Evolutionary conservation across 73 alveolate species (phyloP).

Genomic region (Effrenium voratum): DNA sequence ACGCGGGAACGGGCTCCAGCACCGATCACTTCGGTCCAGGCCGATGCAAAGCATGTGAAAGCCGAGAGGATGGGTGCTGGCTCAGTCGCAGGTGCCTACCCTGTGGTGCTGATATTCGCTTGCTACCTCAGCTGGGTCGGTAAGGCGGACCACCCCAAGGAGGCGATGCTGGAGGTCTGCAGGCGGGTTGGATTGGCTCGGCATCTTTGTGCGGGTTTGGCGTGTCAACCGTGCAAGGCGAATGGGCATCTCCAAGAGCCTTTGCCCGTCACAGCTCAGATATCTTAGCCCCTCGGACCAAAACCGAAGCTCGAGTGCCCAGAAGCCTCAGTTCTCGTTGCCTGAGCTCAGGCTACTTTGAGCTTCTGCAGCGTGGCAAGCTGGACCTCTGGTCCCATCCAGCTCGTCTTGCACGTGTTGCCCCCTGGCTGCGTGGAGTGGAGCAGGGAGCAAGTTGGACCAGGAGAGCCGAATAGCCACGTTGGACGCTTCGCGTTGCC

Average conservation of each 20-base stretch:
- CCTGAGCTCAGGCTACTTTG: slow-evolving; percentile 1
- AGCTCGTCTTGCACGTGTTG: slow-evolving; percentile 46
- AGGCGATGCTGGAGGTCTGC: slow-evolving; percentile 80
- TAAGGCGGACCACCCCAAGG: slow-evolving; percentile 85
- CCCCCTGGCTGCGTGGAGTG: slow-evolving; percentile 12
- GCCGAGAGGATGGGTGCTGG: too few relatives aligned
- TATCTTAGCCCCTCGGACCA: slow-evolving; percentile 26
- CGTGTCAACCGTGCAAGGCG: slow-evolving; percentile 20
- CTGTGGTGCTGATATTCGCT: slow-evolving; percentile 74
- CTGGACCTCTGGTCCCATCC: slow-evolving; percentile 61
- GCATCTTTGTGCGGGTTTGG: background rate
- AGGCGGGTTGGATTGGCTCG: slow-evolving; percentile 22
- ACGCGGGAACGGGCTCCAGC: too few relatives aligned
- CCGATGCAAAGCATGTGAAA: too few relatives aligned
- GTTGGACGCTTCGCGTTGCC: too few relatives aligned
- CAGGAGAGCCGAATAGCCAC: too few relatives aligned
- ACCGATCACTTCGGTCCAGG: too few relatives aligned
- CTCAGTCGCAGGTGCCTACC: slow-evolving; percentile 74
- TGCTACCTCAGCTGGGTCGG: slow-evolving; percentile 92
- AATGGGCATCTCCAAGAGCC: slow-evolving; percentile 24
- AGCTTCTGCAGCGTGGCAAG: slow-evolving; percentile 55
- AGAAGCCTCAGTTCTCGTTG: background rate
- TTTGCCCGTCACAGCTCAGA: slow-evolving; percentile 78
- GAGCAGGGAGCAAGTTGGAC: too few relatives aligned
- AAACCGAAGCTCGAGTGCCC: background rate